Percentiles rank a stretch among this genome's conserved stretches.
Evolutionary conservation across 106 monocot genomes (phyloP).

Genomic region (Xerophyta viscosa): DNA sequence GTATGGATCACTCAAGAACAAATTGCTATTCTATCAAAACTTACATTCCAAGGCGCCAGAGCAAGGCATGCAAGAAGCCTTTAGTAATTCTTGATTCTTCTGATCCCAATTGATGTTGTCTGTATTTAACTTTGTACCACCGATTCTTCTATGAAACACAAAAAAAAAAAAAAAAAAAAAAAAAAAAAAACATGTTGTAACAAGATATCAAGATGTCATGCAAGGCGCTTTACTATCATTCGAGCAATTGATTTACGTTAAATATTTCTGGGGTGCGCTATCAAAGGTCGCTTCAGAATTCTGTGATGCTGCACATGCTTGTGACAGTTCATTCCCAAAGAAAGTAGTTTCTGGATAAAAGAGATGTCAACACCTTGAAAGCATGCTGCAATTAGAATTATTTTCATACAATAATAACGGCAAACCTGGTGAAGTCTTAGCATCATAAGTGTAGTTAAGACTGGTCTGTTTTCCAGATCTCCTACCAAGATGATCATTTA

Average conservation of each 20-base stretch:
- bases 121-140: slow-evolving; percentile 9
- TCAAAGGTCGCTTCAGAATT: slow-evolving; percentile 10
- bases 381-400: too few species aligned
- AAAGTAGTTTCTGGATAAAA: slow-evolving; percentile 9
- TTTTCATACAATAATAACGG: neutral
- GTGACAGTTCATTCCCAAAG: slow-evolving; percentile 4
- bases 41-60: slow-evolving; percentile 10
- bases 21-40: neutral
- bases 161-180: neutral
- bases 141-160: slow-evolving; percentile 8
- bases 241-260: slow-evolving; percentile 26
- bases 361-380: slow-evolving; percentile 3
- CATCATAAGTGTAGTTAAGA: slow-evolving; percentile 1
- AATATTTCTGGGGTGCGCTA: slow-evolving; percentile 12
- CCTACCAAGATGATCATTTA: slow-evolving; percentile 21
- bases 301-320: slow-evolving; percentile 25
- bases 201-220: too few species aligned
- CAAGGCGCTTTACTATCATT: neutral
- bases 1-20: too few species aligned
- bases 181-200: too few species aligned
- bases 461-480: slow-evolving; percentile 13
- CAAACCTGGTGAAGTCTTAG: slow-evolving; percentile 20
- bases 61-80: slow-evolving; percentile 4
- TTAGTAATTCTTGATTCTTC: slow-evolving; percentile 6
- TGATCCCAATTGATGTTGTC: slow-evolving; percentile 4